Conservation (phyloP, 2,329 filamentous ascomycete species). For the Fusarium devonianum region DNA sequence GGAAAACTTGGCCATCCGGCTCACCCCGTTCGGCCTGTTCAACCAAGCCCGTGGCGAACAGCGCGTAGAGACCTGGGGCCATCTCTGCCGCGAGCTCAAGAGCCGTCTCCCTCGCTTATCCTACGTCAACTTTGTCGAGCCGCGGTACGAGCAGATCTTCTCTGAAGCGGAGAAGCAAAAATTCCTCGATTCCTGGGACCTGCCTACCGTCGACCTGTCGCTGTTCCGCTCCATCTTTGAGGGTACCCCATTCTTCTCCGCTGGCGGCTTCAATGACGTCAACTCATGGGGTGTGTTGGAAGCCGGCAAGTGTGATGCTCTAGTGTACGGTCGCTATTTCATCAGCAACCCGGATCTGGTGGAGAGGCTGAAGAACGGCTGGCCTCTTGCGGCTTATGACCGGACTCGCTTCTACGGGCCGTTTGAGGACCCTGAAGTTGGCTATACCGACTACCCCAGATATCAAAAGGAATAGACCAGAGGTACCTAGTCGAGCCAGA, state of each 20-base stretch:
- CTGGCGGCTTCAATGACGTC: constrained; percentile 60
- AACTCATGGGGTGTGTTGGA: constrained; percentile 56
- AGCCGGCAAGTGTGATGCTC: constrained; percentile 55
- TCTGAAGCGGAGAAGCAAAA: constrained; percentile 56
- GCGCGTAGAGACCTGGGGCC: constrained; percentile 60
- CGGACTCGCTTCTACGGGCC: constrained; percentile 54
- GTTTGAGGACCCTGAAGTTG: constrained; percentile 44
- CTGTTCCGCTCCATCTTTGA: constrained; percentile 60
- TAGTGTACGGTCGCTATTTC: constrained; percentile 57
- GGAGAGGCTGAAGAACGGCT: constrained; percentile 50
- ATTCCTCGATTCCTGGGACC: constrained; percentile 57
- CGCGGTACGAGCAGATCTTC: constrained; percentile 61
- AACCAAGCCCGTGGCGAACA: constrained; percentile 59
- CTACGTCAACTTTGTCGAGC: constrained; percentile 64
- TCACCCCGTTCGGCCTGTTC: constrained; percentile 59
- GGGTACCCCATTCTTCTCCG: constrained; percentile 61
- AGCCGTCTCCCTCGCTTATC: constrained; percentile 51
- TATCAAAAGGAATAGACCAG: not conserved
- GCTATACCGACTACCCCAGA: constrained; percentile 48
- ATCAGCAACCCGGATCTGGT: constrained; percentile 59
- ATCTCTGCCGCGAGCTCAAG: constrained; percentile 59
- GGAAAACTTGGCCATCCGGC: constrained; percentile 54
- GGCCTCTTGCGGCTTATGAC: constrained; percentile 52
- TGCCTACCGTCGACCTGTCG: constrained; percentile 54
- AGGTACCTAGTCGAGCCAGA: no score